Conservation (phyloP, 2,329 filamentous ascomycete species). For the Fusarium albosuccineum region DNA sequence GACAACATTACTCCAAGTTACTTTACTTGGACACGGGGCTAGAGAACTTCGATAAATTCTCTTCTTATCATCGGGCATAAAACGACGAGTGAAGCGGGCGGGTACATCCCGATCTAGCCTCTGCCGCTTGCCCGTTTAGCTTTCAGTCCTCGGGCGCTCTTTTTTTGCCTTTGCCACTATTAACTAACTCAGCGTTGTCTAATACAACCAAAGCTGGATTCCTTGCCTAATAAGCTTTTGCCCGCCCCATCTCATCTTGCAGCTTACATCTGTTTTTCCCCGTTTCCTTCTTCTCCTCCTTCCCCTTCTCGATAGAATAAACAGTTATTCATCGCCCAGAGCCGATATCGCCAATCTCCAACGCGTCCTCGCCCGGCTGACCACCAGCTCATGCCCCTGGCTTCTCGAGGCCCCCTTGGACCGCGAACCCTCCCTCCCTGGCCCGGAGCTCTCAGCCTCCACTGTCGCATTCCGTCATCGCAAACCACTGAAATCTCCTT, state of each 20-base stretch:
- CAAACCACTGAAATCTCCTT: conserved; percentile 39
- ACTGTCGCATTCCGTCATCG: conserved; percentile 45
- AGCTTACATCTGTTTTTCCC: conserved; percentile 2
- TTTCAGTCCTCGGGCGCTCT: conserved; percentile 5
- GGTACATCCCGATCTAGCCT: conserved; percentile 18
- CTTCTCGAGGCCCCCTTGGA: not conserved
- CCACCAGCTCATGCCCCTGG: not conserved
- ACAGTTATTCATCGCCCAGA: conserved; percentile 8
- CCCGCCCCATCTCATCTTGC: not conserved
- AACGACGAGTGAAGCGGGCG: conserved; percentile 6
- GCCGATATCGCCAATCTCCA: not conserved
- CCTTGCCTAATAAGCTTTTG: conserved; percentile 9
- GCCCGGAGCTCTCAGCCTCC: conserved; percentile 20
- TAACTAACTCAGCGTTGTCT: conserved; percentile 26
- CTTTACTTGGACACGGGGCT: no score
- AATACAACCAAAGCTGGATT: conserved; percentile 1
- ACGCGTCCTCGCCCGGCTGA: not conserved
- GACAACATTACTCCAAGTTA: not conserved
- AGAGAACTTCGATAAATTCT: not conserved
- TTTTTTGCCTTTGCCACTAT: conserved; percentile 1
- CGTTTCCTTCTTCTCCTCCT: not conserved
- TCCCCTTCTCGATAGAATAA: not conserved
- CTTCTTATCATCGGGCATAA: conserved; percentile 1
- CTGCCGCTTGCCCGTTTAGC: conserved; percentile 10
- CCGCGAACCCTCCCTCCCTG: conserved; percentile 1